phyloP scores from a whole-genome alignment of 768 basidiomycete species.

The Leccinellum albellum region DNA sequence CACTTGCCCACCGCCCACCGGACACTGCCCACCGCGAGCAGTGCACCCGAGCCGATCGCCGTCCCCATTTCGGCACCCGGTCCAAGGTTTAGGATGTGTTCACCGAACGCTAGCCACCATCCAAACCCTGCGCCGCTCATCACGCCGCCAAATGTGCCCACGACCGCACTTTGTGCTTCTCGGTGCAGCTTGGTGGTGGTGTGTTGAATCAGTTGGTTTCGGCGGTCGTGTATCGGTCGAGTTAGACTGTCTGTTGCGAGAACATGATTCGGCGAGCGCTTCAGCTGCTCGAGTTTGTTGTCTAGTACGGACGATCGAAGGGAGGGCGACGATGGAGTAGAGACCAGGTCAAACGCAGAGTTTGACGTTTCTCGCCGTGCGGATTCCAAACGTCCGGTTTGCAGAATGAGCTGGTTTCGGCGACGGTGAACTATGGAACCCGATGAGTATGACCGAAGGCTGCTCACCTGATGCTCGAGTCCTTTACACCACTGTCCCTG shows the following conservation, averaged over 20 bases:
- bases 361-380: constrained; percentile 43
- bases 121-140: constrained; percentile 48
- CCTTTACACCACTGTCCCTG: constrained; percentile 39
- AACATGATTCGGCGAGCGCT: constrained; percentile 41
- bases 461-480: constrained; percentile 48
- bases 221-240: constrained; percentile 48
- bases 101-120: constrained; percentile 50
- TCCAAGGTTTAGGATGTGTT: constrained; percentile 34
- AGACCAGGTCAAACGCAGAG: constrained; percentile 39
- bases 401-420: constrained; percentile 51
- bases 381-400: constrained; percentile 55
- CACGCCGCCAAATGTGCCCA: constrained; percentile 48
- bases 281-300: constrained; percentile 56
- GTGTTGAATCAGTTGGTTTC: constrained; percentile 48
- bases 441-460: not conserved
- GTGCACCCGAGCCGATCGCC: constrained; percentile 54
- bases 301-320: constrained; percentile 53
- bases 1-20: constrained; percentile 65
- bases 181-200: constrained; percentile 59
- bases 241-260: constrained; percentile 47
- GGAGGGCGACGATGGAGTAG: constrained; percentile 25
- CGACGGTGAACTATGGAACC: not conserved
- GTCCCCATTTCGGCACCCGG: constrained; percentile 50
- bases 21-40: constrained; percentile 47
- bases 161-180: constrained; percentile 56